Evolutionary conservation across 805 yeast genomes (phyloP).

Genomic region (Pichia cephalocereana): DNA sequence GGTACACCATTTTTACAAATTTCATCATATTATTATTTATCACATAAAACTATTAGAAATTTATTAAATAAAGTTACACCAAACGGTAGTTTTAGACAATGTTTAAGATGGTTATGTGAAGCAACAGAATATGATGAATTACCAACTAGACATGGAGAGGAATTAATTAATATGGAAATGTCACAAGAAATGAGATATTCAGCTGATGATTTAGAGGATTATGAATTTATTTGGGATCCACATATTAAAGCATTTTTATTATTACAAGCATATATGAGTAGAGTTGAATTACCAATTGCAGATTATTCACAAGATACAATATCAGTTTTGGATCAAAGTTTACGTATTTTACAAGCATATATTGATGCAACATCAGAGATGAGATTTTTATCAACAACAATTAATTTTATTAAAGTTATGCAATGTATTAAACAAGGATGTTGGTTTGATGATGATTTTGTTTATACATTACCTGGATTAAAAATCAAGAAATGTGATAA

Average conservation of each 20-base stretch:
- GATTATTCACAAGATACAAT: conserved; percentile 93
- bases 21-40: conserved; percentile 85
- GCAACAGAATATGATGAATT: conserved; percentile 77
- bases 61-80: conserved; percentile 45
- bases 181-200: conserved; percentile 63
- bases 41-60: conserved; percentile 78
- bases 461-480: conserved; percentile 46
- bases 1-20: conserved; percentile 81
- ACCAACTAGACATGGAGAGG: conserved; percentile 90
- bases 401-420: conserved; percentile 60
- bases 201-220: conserved; percentile 45
- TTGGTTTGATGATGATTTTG: conserved; percentile 77
- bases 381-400: conserved; percentile 58
- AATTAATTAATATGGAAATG: conserved; percentile 74
- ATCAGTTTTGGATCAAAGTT: conserved; percentile 85
- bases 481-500: conserved; percentile 13
- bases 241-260: conserved; percentile 70
- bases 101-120: conserved; percentile 51
- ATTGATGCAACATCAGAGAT: conserved; percentile 83
- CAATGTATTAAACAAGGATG: conserved; percentile 80
- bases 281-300: conserved; percentile 80
- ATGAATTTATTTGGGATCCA: conserved; percentile 74
- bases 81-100: conserved; percentile 44
- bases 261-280: conserved; percentile 61
- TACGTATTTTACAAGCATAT: conserved; percentile 88